phyloP scores from a whole-genome alignment of 768 basidiomycete species.

The Boletus vinaceobasis region DNA sequence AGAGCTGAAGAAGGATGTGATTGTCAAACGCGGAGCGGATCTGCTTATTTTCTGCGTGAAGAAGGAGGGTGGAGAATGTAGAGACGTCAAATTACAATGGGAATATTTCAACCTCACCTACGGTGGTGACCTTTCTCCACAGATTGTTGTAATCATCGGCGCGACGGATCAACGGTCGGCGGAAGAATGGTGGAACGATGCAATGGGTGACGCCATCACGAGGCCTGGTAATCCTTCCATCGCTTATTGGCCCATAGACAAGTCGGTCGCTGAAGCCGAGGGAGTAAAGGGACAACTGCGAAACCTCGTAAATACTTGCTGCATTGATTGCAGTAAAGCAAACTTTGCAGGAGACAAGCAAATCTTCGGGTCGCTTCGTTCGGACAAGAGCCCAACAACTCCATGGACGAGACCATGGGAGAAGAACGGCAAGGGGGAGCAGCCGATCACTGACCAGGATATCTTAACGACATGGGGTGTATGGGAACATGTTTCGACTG shows the following conservation, averaged over 20 bases:
- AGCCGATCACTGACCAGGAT: conserved; percentile 1
- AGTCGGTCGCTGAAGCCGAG: neutral
- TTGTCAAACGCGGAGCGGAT: conserved; percentile 22
- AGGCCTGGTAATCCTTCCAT: conserved; percentile 8
- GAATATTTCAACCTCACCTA: conserved; percentile 22
- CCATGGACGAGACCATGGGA: neutral
- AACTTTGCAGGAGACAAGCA: conserved; percentile 4
- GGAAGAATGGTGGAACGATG: conserved; percentile 18
- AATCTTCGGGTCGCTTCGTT: conserved; percentile 10
- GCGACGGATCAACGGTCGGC: conserved; percentile 16
- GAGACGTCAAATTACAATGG: conserved; percentile 20
- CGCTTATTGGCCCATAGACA: conserved; percentile 15
- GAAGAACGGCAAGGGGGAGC: neutral
- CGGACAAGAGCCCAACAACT: conserved; percentile 1
- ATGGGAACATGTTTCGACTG: conserved; percentile 16
- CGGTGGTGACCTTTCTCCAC: conserved; percentile 26
- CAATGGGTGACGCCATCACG: neutral
- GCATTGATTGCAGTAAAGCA: conserved; percentile 24
- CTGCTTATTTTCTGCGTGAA: conserved; percentile 23
- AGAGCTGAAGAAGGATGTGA: conserved; percentile 3
- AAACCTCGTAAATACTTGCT: conserved; percentile 16
- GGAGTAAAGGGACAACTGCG: conserved; percentile 3
- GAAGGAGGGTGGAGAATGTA: neutral
- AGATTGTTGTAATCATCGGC: conserved; percentile 21
- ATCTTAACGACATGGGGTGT: conserved; percentile 21